phyloP scores from a whole-genome alignment of 2,329 filamentous ascomycete genomes.

The Botrytis medusae region DNA sequence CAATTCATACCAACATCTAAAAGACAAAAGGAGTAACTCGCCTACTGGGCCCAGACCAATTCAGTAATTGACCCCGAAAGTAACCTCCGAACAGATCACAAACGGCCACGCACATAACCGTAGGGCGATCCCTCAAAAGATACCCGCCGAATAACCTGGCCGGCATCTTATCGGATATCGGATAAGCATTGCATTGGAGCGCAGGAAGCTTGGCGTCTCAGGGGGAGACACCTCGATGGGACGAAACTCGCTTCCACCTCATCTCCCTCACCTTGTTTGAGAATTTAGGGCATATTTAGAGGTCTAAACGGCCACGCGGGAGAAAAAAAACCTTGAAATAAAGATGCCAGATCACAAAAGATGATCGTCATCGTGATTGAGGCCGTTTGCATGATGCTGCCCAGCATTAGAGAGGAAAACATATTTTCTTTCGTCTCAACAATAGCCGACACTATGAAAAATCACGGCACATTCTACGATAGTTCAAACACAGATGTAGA shows the following conservation, averaged over 20 bases:
- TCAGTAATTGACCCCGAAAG: conserved; percentile 11
- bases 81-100: conserved; percentile 1
- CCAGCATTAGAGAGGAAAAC: not conserved
- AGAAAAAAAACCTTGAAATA: not conserved
- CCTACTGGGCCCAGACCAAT: not conserved
- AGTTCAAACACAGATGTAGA: not conserved
- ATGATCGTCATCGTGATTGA: not conserved
- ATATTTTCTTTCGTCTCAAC: conserved; percentile 4
- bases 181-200: conserved; percentile 21
- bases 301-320: not conserved
- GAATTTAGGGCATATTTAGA: conserved; percentile 9
- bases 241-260: conserved; percentile 46
- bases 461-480: not conserved
- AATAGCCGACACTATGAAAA: not conserved
- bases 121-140: not conserved
- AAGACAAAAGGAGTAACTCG: not conserved
- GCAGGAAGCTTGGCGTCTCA: conserved; percentile 38
- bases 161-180: conserved; percentile 21
- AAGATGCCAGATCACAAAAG: not conserved
- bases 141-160: conserved; percentile 25
- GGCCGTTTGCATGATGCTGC: not conserved
- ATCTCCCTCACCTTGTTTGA: conserved; percentile 40
- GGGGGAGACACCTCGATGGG: conserved; percentile 19
- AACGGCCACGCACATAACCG: not conserved
- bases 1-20: not conserved